Conservation (phyloP, 2,329 filamentous ascomycete genomes). For the Diplocarpon mali region DNA sequence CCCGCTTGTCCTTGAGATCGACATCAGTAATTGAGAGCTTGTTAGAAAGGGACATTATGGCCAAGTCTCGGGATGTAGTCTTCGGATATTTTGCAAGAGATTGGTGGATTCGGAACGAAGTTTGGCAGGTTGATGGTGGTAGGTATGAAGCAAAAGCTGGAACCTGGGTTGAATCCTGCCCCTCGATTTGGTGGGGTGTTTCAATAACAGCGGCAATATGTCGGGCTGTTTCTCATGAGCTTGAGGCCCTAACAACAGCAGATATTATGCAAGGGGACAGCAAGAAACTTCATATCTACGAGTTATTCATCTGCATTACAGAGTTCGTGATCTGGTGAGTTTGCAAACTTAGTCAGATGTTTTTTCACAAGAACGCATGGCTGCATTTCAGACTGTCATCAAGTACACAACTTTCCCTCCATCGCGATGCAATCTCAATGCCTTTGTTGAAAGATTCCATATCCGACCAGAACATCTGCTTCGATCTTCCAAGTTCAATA, state of each 20-base stretch:
- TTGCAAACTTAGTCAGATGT: not conserved
- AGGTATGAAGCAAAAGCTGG: slow-evolving; percentile 13
- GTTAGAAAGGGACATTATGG: slow-evolving; percentile 86
- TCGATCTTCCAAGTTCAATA: not conserved
- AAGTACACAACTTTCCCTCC: not conserved
- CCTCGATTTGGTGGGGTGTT: slow-evolving; percentile 20
- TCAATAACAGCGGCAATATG: not conserved
- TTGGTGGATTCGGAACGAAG: slow-evolving; percentile 6
- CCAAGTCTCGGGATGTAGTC: slow-evolving; percentile 3
- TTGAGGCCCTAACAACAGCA: too few species aligned
- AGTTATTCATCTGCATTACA: not conserved
- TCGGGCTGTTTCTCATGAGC: not conserved
- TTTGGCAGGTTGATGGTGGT: slow-evolving; percentile 8
- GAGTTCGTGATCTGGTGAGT: not conserved
- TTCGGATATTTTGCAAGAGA: not conserved
- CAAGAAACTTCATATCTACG: not conserved
- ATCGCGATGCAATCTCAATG: not conserved
- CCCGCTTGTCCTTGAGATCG: slow-evolving; percentile 95
- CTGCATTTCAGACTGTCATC: not conserved
- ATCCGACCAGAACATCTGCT: not conserved
- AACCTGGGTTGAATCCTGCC: slow-evolving; percentile 15
- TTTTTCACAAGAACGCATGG: not conserved
- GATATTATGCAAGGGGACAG: too few species aligned
- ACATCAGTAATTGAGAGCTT: slow-evolving; percentile 96
- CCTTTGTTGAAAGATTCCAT: not conserved